These are phyloP conservation scores for Lentinula sp. DNA, from an alignment of 768 basidiomycete species.

Conservation along the genomic window DNA sequence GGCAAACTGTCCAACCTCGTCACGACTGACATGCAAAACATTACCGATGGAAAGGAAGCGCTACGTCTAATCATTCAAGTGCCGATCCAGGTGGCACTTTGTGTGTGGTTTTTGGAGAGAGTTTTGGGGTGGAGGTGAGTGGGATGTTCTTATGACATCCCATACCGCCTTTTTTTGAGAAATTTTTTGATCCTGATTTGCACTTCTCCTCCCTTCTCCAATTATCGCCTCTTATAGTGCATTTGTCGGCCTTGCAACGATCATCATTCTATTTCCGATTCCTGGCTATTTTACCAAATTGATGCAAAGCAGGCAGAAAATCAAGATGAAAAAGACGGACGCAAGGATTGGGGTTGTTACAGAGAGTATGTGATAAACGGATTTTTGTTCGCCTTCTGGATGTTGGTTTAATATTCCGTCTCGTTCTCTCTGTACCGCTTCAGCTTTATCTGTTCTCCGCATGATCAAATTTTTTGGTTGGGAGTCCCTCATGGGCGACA, in stretches of 20 bases:
- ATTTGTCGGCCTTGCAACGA: conserved; percentile 49
- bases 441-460: conserved; percentile 53
- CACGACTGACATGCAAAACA: conserved; percentile 47
- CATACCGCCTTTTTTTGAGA: background rate
- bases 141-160: no score
- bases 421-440: conserved; percentile 10
- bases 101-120: conserved; percentile 35
- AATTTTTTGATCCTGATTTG: background rate
- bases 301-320: conserved; percentile 41
- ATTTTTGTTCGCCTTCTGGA: background rate
- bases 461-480: conserved; percentile 73
- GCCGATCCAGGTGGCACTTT: conserved; percentile 32
- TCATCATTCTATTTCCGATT: conserved; percentile 47
- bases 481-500: conserved; percentile 49
- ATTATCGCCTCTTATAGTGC: conserved; percentile 25
- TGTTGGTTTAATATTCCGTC: conserved; percentile 5
- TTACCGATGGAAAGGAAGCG: conserved; percentile 26
- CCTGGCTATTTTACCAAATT: conserved; percentile 49
- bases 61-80: conserved; percentile 26
- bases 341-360: conserved; percentile 54
- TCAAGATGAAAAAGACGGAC: conserved; percentile 52
- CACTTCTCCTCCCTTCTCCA: background rate
- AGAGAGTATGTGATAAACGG: conserved; percentile 35
- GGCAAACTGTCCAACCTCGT: conserved; percentile 72
- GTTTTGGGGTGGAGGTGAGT: conserved; percentile 42